phyloP scores from a whole-genome alignment of 148 eudicot species.

The Spergularia marina region DNA sequence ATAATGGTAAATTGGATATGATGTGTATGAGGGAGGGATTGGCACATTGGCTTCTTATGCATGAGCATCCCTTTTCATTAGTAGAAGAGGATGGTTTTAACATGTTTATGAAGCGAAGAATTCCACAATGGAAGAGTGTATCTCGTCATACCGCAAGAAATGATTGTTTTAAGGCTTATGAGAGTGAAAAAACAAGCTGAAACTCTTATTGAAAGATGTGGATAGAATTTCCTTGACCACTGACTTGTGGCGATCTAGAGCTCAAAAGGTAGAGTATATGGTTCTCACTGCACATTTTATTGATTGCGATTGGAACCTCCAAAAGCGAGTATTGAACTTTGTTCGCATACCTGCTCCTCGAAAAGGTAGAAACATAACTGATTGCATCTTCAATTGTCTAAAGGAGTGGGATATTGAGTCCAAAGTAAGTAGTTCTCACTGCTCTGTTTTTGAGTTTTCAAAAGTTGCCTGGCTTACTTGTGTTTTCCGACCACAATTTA shows the following conservation, averaged over 20 bases:
- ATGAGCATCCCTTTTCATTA: not conserved
- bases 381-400: conserved; percentile 14
- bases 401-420: conserved; percentile 19
- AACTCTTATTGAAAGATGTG: not conserved
- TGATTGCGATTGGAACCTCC: conserved; percentile 2
- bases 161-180: conserved; percentile 11
- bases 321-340: conserved; percentile 9
- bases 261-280: conserved; percentile 10
- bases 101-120: conserved; percentile 2
- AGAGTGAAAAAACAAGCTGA: conserved; percentile 14
- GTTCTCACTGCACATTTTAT: conserved; percentile 10
- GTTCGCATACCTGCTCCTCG: conserved; percentile 12
- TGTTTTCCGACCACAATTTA: not conserved
- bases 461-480: no score
- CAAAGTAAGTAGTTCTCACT: conserved; percentile 2
- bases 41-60: conserved; percentile 16
- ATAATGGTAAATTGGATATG: conserved; percentile 10
- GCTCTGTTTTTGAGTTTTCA: no score
- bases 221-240: conserved; percentile 18
- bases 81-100: conserved; percentile 11
- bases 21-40: not conserved
- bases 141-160: conserved; percentile 7
- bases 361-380: not conserved
- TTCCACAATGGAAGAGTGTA: conserved; percentile 14
- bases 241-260: not conserved